Base-by-base conservation (phyloP, 176 grass and related monocot genomes). In the sorghum (Sorghum bicolor) region DNA sequence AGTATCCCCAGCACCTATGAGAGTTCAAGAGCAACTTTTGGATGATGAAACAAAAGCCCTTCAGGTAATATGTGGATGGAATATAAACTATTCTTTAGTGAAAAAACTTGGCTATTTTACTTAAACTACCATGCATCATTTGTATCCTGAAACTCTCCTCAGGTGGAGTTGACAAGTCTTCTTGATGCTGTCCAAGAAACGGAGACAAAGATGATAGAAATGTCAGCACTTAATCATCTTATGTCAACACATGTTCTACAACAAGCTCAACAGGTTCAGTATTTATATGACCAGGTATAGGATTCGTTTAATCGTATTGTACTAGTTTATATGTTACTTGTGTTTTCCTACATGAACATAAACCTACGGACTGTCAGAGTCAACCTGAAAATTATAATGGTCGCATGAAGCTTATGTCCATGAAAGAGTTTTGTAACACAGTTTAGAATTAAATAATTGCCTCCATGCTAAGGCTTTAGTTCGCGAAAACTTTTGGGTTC, bases 141-240 rank as follows among this genome's bases (percentile, higher is more conserved):
- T 65, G 26, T 40, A 70, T 70, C 37, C 28, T 86, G 31, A 53
- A 81, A 81, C 25, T 67, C 20, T 57, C 73, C 40, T 68, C 75
- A 99, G 96, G 80, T 90, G 65, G 96, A 96, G 84, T 91, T 99
- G 83, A 90, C 85, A 53, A 85, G 77, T 78, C 88, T 98, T 74
- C 83, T 96, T 79, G 93, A 99, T 84, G 86, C 87, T 74, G 93
- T 94, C 15, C 91, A 99, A 91, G 93, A 92, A 92, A 95, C 93
- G 1, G 91, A 99, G 75, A 99, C 87, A 88, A 99, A 99, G 83
- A 99, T 96, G 93, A 85, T 94, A n/a, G 96, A 99, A 75, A 96
- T 99, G 91, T 99, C 96, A 22, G 89, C 87, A 64, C 83, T 99
- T 85, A 99, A 92, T 75, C 93, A 99, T 89, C 74, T 99, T 61